Percentiles rank a stretch among this genome's conserved stretches.
These are phyloP conservation scores for Hypoxylon cercidicola DNA, from an alignment of 495 filamentous ascomycete species.

Conservation along the genomic window DNA sequence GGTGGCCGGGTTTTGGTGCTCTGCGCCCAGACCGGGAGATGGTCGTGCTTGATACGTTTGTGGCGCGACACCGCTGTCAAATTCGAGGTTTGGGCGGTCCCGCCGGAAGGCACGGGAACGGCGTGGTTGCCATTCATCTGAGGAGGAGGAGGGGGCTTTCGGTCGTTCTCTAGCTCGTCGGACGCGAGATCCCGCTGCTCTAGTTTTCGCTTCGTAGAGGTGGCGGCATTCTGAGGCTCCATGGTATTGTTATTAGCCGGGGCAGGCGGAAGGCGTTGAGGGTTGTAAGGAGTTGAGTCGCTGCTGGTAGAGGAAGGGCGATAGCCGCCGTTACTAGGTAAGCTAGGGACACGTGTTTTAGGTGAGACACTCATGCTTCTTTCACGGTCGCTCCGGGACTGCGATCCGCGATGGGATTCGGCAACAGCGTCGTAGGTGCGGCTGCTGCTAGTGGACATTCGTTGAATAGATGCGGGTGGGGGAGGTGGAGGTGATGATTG, in stretches of 20 bases:
- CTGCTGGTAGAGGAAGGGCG: constrained; percentile 50
- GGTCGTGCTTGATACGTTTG: constrained; percentile 51
- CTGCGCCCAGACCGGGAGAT: constrained; percentile 59
- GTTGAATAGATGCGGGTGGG: constrained; percentile 56
- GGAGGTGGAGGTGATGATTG: constrained; percentile 51
- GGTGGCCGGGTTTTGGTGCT: constrained; percentile 37
- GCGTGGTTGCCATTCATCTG: constrained; percentile 54
- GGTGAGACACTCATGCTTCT: constrained; percentile 71
- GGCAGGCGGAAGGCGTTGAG: constrained; percentile 46
- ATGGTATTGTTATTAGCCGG: constrained; percentile 41
- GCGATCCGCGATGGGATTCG: constrained; percentile 48
- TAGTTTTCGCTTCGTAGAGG: constrained; percentile 64
- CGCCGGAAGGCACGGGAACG: constrained; percentile 37
- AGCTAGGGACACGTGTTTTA: constrained; percentile 67
- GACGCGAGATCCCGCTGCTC: constrained; percentile 59
- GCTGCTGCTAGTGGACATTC: constrained; percentile 55
- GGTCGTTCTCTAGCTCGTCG: constrained; percentile 57
- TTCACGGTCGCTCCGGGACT: constrained; percentile 64
- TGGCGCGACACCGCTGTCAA: constrained; percentile 47
- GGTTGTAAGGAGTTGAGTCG: constrained; percentile 54
- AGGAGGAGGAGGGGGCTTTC: constrained; percentile 54
- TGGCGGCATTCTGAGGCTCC: constrained; percentile 47
- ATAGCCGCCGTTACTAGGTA: constrained; percentile 57
- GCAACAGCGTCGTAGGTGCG: constrained; percentile 54
- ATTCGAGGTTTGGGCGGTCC: constrained; percentile 26